These are phyloP conservation scores for Sclerotinia minor DNA, from an alignment of 2,329 filamentous ascomycete species.

Conservation along the genomic window DNA sequence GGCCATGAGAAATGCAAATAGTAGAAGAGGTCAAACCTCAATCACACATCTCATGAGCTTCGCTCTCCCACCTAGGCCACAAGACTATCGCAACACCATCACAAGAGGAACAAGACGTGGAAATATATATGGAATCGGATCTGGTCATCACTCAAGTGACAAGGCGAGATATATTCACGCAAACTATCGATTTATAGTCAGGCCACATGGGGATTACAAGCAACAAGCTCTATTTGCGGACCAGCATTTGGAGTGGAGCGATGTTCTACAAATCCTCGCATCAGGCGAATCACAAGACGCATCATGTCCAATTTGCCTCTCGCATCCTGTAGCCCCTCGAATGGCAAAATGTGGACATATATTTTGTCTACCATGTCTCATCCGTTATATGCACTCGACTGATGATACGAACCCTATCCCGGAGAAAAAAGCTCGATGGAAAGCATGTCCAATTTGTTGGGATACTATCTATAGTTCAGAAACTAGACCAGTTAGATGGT, in stretches of 20 bases:
- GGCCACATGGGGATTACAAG: slow-evolving; percentile 76
- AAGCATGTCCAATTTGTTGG: slow-evolving; percentile 95
- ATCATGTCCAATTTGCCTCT: slow-evolving; percentile 93
- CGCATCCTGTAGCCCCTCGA: slow-evolving; percentile 84
- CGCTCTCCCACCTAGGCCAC: slow-evolving; percentile 72
- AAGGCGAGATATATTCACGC: slow-evolving; percentile 93
- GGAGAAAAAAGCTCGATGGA: slow-evolving; percentile 76
- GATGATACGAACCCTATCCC: slow-evolving; percentile 61
- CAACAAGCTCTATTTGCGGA: slow-evolving; percentile 84
- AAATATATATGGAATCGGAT: slow-evolving; percentile 80
- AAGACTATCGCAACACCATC: slow-evolving; percentile 52
- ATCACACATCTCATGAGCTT: slow-evolving; percentile 98
- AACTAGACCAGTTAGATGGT: slow-evolving; percentile 85
- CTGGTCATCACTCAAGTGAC: slow-evolving; percentile 85
- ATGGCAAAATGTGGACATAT: slow-evolving; percentile 99
- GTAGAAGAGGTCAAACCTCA: slow-evolving; percentile 88
- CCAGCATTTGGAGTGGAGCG: slow-evolving; percentile 84
- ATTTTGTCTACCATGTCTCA: slow-evolving; percentile 89
- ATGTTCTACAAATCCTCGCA: slow-evolving; percentile 87
- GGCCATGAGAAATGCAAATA: slow-evolving; percentile 62
- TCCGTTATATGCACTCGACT: slow-evolving; percentile 90
- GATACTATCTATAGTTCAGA: slow-evolving; percentile 93
- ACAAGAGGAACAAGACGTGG: slow-evolving; percentile 59
- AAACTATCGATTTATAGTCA: slow-evolving; percentile 96
- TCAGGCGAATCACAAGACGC: slow-evolving; percentile 85